phyloP scores from a whole-genome alignment of 495 filamentous ascomycete species.

The Opeltia flavorubescens region DNA sequence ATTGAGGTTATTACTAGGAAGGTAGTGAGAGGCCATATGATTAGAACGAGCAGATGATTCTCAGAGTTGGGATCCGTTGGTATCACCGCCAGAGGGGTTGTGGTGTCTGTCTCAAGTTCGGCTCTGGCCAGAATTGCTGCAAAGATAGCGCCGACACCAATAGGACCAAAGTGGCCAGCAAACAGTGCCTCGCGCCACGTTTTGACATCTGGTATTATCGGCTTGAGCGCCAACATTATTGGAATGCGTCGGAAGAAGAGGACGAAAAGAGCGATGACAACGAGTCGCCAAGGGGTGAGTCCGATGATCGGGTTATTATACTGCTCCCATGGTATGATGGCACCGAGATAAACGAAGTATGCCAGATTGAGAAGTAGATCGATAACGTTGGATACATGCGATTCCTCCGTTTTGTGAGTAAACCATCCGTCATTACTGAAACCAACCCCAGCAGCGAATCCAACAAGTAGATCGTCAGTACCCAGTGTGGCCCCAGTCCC shows the following conservation, averaged over 20 bases:
- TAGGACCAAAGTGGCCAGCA: conserved; percentile 95
- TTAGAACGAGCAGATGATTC: conserved; percentile 55
- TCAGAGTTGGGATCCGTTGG: conserved; percentile 43
- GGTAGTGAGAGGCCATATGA: conserved; percentile 93
- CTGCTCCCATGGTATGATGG: conserved; percentile 88
- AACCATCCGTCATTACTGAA: conserved; percentile 99
- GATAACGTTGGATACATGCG: conserved; percentile 98
- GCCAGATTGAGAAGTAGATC: conserved; percentile 93
- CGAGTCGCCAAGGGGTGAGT: conserved; percentile 71
- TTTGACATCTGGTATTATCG: conserved; percentile 90
- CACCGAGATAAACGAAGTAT: conserved; percentile 95
- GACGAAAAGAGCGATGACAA: conserved; percentile 80
- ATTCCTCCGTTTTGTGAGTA: conserved; percentile 93
- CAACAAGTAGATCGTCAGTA: conserved; percentile 91
- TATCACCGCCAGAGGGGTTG: conserved; percentile 49
- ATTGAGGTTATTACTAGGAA: conserved; percentile 94
- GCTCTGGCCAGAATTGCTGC: conserved; percentile 83
- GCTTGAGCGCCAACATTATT: conserved; percentile 85
- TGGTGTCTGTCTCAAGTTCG: conserved; percentile 61
- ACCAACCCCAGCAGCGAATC: conserved; percentile 87
- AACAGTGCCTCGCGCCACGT: conserved; percentile 98
- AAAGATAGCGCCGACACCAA: conserved; percentile 95
- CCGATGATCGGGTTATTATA: conserved; percentile 63
- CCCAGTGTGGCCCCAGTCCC: conserved; percentile 87
- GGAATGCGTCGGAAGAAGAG: conserved; percentile 95